Evolutionary conservation across 2,329 filamentous ascomycete species (phyloP).

Genomic region (Arthrobotrys sinensis): DNA sequence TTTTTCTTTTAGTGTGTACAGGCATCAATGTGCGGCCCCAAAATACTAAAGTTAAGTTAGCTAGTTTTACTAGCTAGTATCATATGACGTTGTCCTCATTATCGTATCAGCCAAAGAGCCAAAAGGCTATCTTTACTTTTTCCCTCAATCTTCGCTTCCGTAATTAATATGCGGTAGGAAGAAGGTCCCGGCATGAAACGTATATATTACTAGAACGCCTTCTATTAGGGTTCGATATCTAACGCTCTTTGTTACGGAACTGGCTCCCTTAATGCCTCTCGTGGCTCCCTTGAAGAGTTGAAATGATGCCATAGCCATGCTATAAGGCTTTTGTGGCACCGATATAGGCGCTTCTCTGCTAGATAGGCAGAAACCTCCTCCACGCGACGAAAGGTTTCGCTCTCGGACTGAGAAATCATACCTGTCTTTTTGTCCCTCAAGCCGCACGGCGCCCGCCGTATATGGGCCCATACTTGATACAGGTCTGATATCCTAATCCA

Average conservation of each 20-base stretch:
- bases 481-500: slow-evolving; percentile 30
- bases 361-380: not conserved
- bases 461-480: slow-evolving; percentile 8
- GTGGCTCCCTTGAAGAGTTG: slow-evolving; percentile 20
- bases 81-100: slow-evolving; percentile 58
- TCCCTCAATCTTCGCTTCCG: slow-evolving; percentile 9
- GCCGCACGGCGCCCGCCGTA: slow-evolving; percentile 15
- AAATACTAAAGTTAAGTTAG: not conserved
- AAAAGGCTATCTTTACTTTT: slow-evolving; percentile 20
- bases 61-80: slow-evolving; percentile 15
- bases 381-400: slow-evolving; percentile 13
- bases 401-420: slow-evolving; percentile 20
- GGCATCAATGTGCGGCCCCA: not conserved
- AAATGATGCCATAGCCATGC: slow-evolving; percentile 27
- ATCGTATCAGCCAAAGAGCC: slow-evolving; percentile 39
- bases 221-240: slow-evolving; percentile 27
- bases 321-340: slow-evolving; percentile 11
- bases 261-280: slow-evolving; percentile 1
- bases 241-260: slow-evolving; percentile 40
- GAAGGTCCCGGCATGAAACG: slow-evolving; percentile 36
- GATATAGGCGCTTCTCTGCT: slow-evolving; percentile 9
- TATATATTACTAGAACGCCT: slow-evolving; percentile 35
- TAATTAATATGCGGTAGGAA: slow-evolving; percentile 28
- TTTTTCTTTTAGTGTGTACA: slow-evolving; percentile 39
- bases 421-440: slow-evolving; percentile 23